phyloP scores from a whole-genome alignment of 2,329 filamentous ascomycete genomes.

The Elsinoe ampelina region DNA sequence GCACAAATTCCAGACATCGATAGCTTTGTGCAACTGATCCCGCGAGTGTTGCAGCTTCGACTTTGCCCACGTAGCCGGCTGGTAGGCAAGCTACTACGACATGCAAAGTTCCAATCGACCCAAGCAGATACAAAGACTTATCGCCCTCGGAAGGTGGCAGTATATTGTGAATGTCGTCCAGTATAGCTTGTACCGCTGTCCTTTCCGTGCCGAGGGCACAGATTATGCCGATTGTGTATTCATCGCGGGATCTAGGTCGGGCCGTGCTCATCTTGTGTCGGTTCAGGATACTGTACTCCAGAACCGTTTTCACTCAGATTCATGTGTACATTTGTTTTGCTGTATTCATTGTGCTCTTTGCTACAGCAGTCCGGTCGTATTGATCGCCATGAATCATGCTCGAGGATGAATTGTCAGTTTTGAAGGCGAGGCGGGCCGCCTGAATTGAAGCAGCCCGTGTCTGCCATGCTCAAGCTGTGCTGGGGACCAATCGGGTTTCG shows the following conservation, averaged over 20 bases:
- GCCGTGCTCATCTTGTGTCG: neutral
- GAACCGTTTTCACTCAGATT: too few relatives aligned
- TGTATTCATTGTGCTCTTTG: too few relatives aligned
- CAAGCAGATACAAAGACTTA: slow-evolving; percentile 15
- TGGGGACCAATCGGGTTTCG: too few relatives aligned
- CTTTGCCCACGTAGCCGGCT: slow-evolving; percentile 13
- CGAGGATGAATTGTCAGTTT: too few relatives aligned
- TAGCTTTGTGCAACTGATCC: slow-evolving; percentile 16
- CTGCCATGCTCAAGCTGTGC: too few relatives aligned
- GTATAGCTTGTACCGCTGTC: slow-evolving; percentile 15
- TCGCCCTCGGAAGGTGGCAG: neutral
- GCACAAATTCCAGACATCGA: slow-evolving; percentile 15
- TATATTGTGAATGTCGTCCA: slow-evolving; percentile 17
- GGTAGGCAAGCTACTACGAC: slow-evolving; percentile 20
- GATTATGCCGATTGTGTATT: slow-evolving; percentile 18
- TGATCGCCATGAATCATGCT: too few relatives aligned
- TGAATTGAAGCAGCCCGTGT: too few relatives aligned
- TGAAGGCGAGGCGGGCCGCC: too few relatives aligned
- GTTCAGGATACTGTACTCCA: too few relatives aligned
- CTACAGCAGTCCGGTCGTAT: too few relatives aligned
- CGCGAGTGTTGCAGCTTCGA: slow-evolving; percentile 15
- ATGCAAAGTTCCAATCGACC: slow-evolving; percentile 11
- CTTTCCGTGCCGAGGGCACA: slow-evolving; percentile 18
- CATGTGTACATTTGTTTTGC: too few relatives aligned
- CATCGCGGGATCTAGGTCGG: neutral